Percentiles rank a stretch among this genome's conserved stretches.
Conservation (phyloP, 2,329 filamentous ascomycete species). For the Aspergillus floridensis region DNA sequence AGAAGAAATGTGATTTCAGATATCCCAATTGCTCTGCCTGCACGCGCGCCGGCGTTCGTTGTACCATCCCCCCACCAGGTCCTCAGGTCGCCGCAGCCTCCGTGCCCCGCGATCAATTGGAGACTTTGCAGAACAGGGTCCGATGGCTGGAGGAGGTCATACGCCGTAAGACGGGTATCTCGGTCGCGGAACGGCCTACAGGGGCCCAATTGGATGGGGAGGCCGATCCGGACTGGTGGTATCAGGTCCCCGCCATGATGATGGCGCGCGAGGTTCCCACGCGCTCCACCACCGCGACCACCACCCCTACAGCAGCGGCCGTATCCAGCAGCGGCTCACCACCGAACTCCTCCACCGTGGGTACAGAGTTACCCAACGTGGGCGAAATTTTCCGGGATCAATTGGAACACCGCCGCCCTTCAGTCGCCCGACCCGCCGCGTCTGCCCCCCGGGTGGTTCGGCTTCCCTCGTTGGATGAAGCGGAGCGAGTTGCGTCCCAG, state of each 20-base stretch:
- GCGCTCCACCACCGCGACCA: conserved; percentile 19
- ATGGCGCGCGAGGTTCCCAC: conserved; percentile 29
- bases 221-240: conserved; percentile 38
- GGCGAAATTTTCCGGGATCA: conserved; percentile 42
- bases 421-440: conserved; percentile 31
- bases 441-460: conserved; percentile 34
- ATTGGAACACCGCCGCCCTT: conserved; percentile 37
- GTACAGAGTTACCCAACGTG: conserved; percentile 37
- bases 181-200: conserved; percentile 33
- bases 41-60: conserved; percentile 40
- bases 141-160: conserved; percentile 39
- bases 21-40: conserved; percentile 43
- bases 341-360: conserved; percentile 21
- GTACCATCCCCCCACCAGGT: conserved; percentile 39
- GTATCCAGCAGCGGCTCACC: conserved; percentile 11
- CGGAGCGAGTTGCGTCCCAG: conserved; percentile 30
- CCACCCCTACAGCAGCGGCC: conserved; percentile 5
- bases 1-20: conserved; percentile 44
- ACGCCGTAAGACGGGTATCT: conserved; percentile 34
- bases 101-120: conserved; percentile 40
- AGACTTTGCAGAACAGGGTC: conserved; percentile 40
- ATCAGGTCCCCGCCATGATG: conserved; percentile 38
- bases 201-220: conserved; percentile 34
- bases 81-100: conserved; percentile 38
- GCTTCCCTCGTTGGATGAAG: conserved; percentile 36